Conservation (phyloP, 306 rosid species). For the Urtica urens region DNA sequence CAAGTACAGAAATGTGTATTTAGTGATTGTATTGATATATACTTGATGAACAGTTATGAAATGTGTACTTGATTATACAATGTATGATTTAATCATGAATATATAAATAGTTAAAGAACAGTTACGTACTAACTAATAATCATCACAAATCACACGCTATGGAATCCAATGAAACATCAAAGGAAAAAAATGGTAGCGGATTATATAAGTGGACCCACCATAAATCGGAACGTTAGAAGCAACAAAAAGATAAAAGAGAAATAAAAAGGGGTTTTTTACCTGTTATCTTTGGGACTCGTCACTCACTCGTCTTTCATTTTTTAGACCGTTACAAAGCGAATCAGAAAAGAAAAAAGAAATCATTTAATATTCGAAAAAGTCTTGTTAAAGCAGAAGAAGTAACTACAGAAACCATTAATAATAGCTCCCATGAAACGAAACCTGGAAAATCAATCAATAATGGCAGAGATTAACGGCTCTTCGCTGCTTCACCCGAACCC, state of each 20-base stretch:
- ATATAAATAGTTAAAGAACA: too few species aligned
- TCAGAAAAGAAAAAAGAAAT: too few species aligned
- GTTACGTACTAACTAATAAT: too few species aligned
- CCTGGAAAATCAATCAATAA: constrained; percentile 19
- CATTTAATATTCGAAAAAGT: constrained; percentile 6
- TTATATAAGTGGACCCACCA: constrained; percentile 13
- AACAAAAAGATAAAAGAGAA: not conserved
- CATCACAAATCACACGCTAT: constrained; percentile 12
- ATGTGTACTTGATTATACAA: too few species aligned
- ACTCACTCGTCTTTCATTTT: constrained; percentile 19
- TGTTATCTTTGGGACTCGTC: too few species aligned
- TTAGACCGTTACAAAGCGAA: constrained; percentile 53
- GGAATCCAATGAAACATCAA: constrained; percentile 12
- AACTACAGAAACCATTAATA: constrained; percentile 14
- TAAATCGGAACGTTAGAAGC: constrained; percentile 35
- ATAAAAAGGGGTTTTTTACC: constrained; percentile 7
- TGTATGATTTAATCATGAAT: too few species aligned
- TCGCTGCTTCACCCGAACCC: constrained; percentile 23
- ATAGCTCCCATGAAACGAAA: constrained; percentile 6
- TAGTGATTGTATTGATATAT: too few species aligned
- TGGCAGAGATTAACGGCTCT: constrained; percentile 34
- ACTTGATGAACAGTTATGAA: too few species aligned
- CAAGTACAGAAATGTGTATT: too few species aligned
- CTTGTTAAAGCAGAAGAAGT: constrained; percentile 8
- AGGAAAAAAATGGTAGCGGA: too few species aligned